These are phyloP conservation scores for Ophiostoma australiae DNA, from an alignment of 2,329 filamentous ascomycete genomes.

Conservation along the genomic window DNA sequence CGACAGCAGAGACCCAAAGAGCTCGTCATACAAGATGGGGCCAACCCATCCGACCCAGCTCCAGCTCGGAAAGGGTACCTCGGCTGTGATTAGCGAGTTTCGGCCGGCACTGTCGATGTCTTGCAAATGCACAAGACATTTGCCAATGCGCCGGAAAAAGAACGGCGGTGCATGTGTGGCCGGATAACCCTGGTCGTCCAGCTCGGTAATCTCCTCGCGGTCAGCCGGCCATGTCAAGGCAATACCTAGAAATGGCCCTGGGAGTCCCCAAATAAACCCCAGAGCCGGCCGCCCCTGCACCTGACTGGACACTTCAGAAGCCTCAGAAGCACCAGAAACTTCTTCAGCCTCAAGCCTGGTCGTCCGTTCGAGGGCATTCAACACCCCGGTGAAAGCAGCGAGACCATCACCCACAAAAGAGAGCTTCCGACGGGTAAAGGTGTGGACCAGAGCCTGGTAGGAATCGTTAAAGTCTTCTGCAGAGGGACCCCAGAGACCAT, in stretches of 20 bases:
- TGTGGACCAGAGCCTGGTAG: slow-evolving; percentile 10
- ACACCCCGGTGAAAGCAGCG: neutral
- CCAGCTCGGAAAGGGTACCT: slow-evolving; percentile 9
- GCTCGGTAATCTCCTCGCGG: neutral
- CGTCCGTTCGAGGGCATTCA: neutral
- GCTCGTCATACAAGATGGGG: slow-evolving; percentile 4
- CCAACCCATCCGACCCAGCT: slow-evolving; percentile 16
- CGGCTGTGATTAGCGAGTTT: neutral
- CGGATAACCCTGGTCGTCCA: neutral
- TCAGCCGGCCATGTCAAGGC: slow-evolving; percentile 15
- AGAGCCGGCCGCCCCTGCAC: neutral
- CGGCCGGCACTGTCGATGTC: neutral
- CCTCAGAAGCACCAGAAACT: too few species aligned
- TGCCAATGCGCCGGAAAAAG: neutral
- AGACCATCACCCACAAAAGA: slow-evolving; percentile 7
- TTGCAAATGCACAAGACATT: neutral
- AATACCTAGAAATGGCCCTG: neutral
- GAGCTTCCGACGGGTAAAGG: neutral
- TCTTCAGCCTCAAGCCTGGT: neutral
- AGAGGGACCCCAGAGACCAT: neutral
- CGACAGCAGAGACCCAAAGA: slow-evolving; percentile 1
- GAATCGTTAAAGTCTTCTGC: slow-evolving; percentile 1
- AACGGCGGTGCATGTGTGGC: neutral
- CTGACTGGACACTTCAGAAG: too few species aligned
- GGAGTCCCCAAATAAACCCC: slow-evolving; percentile 3